phyloP scores from a whole-genome alignment of 306 rosid species.

The Luffa acutangula region DNA sequence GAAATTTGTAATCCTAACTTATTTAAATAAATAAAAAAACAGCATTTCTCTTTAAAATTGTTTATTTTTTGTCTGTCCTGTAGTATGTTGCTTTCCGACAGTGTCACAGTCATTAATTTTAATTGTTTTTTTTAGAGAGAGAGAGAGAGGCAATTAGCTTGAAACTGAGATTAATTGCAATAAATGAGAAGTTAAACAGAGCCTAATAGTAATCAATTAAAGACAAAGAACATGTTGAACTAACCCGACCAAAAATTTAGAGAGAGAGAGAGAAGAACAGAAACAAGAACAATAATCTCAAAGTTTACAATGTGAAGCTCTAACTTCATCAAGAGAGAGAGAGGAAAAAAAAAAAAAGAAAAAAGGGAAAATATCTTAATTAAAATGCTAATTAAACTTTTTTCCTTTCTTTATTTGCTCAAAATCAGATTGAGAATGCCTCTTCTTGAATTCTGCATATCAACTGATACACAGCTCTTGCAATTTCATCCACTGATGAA shows the following conservation, averaged over 20 bases:
- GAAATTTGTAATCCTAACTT: not conserved
- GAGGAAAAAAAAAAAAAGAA: not conserved
- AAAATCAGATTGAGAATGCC: not conserved
- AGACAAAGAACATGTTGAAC: not conserved
- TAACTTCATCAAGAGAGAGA: not conserved
- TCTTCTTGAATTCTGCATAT: conserved; percentile 10
- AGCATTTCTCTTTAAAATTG: no score
- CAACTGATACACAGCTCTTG: conserved; percentile 6
- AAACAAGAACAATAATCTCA: not conserved
- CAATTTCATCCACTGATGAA: conserved; percentile 3
- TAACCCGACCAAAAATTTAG: conserved; percentile 1
- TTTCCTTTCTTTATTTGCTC: not conserved
- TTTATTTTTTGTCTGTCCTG: not conserved
- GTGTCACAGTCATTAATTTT: not conserved
- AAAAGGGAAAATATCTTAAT: not conserved
- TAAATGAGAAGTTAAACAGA: not conserved
- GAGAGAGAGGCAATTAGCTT: not conserved
- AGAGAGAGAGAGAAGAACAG: not conserved
- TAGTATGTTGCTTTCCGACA: not conserved
- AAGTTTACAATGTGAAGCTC: conserved; percentile 3
- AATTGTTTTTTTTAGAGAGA: not conserved
- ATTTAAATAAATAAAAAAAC: no score
- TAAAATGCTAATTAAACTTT: not conserved
- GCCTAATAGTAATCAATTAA: not conserved
- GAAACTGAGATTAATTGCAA: not conserved